Evolutionary conservation across 768 basidiomycete species (phyloP), one percentile per base, ranked within the genome.

Genomic region (Rhodosporidiobolus sp.): DNA sequence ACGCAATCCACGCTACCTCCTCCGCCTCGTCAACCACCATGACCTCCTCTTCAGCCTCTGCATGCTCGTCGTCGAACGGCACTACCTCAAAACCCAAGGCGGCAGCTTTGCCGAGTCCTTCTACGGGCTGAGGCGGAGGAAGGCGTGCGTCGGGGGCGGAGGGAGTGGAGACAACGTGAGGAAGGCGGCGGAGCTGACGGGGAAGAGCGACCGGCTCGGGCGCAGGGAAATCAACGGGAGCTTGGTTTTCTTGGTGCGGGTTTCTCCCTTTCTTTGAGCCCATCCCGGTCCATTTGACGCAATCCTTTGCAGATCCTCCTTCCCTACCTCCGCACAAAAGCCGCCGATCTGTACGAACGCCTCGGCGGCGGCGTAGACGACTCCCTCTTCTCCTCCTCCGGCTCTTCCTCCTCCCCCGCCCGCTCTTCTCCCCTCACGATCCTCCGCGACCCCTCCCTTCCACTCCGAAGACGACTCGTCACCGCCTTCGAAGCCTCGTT

Each of bases 31-130:
- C 24, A 97, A 98, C 81, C 84, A 88, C 45, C 96, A 99, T 83
- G 96, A 99, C 80, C 94, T 97, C 80, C 92, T 96, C 81, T 98
- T 96, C 77, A 91, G 94, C 1, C 75, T 86, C 22, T 84, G 95
- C 73, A 91, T 98, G 89, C 82, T 94, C 65, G 85, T 93, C 67
- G 89, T 98, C 26, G 96, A 99, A 82, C 84, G 88, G 24, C 88
- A 95, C 82, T 94, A 96, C 81, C 88, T 99, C 67, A 86, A 86
- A 72, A n/a, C 58, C 20, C 3, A 77, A 96, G 95, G 89, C 81
- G 91, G 94, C 30, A 93, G 92, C 1, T 94, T 98, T 78, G 85
- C 95, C 9, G 95, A 98, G 81, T 90, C 95, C 78, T 98, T 99
- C 80, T 98, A 98, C 81, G 92, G 92, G 0, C 82, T 99, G 58